Base-by-base conservation (phyloP, 441 rosid genomes). In the Hura crepitans region DNA sequence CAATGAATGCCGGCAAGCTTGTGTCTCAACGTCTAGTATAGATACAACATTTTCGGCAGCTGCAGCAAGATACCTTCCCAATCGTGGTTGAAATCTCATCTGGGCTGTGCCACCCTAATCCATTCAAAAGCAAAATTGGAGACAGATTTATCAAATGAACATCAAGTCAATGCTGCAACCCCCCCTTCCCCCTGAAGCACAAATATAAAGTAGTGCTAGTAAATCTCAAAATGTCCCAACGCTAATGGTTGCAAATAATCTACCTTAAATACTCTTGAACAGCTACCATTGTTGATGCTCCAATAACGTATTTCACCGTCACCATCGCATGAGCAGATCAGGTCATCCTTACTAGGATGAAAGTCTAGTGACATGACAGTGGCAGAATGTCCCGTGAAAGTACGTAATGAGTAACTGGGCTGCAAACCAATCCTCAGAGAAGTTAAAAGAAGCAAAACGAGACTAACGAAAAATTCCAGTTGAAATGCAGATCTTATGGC, bases 271-370 rank as follows among this genome's bases (percentile, higher is more conserved):
- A 84, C 85, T 76, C 91, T 81, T 27, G 88, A 69, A 81, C 90
- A 90, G 81, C 83, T 82, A 72, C 97, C 97, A 55, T 89, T 87
- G 62, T 77, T 92, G 67, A 94, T 85, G 64, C 94, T 92, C 99
- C 99, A 94, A 74, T 89, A 94, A 57, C 97, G 82, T 81, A 94
- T 94, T 80, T 90, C 97, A 57, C 88, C 91, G 75, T 87, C 86
- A 50, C 75, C 84, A 76, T 92, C 99, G 64, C 97, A 94, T 50
- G 99, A 94, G 80, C 94, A 90, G 73, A 92, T 81, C 73, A 94
- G 94, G 74, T 94, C 97, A 63, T 89, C 93, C 69, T 85, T 90
- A 75, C 71, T 81, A 27, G 99, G 97, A 69, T 94, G 99, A 82
- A 94, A 94, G 81, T 94, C 99, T 33, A 94, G 84, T 20, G 99